Evolutionary conservation across 192 early-diverging fungal genomes (phyloP).

Genomic region (Coemansia sp.): DNA sequence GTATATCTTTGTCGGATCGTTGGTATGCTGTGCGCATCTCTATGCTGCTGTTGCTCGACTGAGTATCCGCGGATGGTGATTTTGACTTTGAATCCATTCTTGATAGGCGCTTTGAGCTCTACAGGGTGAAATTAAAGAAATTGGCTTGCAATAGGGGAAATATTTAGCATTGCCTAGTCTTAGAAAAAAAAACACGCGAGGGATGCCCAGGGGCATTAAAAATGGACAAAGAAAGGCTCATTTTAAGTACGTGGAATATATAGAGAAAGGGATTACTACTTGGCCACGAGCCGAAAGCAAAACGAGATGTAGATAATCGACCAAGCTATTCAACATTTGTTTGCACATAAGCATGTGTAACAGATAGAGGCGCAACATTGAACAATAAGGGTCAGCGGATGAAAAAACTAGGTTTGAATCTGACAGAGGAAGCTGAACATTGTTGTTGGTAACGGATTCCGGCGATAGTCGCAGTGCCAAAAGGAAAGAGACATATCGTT

Average conservation of each 20-base stretch:
- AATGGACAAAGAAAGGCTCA: not conserved
- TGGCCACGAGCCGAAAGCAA: not conserved
- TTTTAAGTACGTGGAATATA: not conserved
- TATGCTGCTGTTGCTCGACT: slow-evolving; percentile 23
- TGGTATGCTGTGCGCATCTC: slow-evolving; percentile 17
- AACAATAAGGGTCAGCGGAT: not conserved
- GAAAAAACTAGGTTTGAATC: not conserved
- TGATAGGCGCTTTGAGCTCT: not conserved
- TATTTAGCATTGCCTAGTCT: too few species aligned
- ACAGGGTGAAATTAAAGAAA: not conserved
- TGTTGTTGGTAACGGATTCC: not conserved
- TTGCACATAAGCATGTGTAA: not conserved
- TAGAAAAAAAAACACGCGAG: too few species aligned
- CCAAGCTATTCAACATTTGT: not conserved
- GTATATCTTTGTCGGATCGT: not conserved
- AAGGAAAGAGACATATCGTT: not conserved
- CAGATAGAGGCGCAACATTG: slow-evolving; percentile 3
- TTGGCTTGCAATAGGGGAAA: too few species aligned
- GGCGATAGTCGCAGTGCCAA: too few species aligned
- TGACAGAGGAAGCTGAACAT: too few species aligned
- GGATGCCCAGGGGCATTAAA: not conserved
- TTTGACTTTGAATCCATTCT: not conserved
- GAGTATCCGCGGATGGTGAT: not conserved
- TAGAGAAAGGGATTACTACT: not conserved
- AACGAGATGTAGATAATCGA: not conserved